Percentiles rank a stretch among this genome's conserved stretches.
Evolutionary conservation across 306 rosid genomes (phyloP).

Genomic region (Spatholobus suberectus): DNA sequence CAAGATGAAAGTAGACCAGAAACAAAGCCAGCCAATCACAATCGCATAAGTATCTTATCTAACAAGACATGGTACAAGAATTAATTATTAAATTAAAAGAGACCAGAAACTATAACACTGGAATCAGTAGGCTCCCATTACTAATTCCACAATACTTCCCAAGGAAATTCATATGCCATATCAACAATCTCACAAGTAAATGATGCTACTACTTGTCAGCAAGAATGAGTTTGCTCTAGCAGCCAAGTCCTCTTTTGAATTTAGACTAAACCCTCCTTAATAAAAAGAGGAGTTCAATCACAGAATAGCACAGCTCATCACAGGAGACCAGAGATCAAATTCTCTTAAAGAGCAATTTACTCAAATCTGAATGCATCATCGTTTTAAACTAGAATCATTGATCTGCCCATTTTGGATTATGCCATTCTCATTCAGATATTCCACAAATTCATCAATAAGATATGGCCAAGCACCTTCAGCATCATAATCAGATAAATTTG

Average conservation of each 20-base stretch:
- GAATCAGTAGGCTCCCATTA: slow-evolving; percentile 32
- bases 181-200: slow-evolving; percentile 48
- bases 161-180: slow-evolving; percentile 40
- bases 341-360: slow-evolving; percentile 22
- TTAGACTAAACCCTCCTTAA: slow-evolving; percentile 16
- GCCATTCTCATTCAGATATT: slow-evolving; percentile 84
- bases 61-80: slow-evolving; percentile 37
- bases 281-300: slow-evolving; percentile 35
- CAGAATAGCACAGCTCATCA: slow-evolving; percentile 30
- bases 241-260: slow-evolving; percentile 35
- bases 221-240: slow-evolving; percentile 45
- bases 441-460: slow-evolving; percentile 95
- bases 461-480: slow-evolving; percentile 99
- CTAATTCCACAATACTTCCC: slow-evolving; percentile 38
- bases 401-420: slow-evolving; percentile 54
- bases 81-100: slow-evolving; percentile 14
- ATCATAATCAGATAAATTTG: slow-evolving; percentile 78
- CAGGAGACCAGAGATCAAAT: slow-evolving; percentile 25
- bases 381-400: slow-evolving; percentile 51
- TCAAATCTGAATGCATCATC: slow-evolving; percentile 38
- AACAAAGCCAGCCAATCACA: slow-evolving; percentile 14
- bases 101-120: slow-evolving; percentile 18
- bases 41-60: slow-evolving; percentile 25
- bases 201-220: slow-evolving; percentile 41
- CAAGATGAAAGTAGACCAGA: slow-evolving; percentile 29